Percentiles rank a stretch among this genome's conserved stretches.
Conservation (phyloP, 2,329 filamentous ascomycete species). For the Apiospora saccharicola region DNA sequence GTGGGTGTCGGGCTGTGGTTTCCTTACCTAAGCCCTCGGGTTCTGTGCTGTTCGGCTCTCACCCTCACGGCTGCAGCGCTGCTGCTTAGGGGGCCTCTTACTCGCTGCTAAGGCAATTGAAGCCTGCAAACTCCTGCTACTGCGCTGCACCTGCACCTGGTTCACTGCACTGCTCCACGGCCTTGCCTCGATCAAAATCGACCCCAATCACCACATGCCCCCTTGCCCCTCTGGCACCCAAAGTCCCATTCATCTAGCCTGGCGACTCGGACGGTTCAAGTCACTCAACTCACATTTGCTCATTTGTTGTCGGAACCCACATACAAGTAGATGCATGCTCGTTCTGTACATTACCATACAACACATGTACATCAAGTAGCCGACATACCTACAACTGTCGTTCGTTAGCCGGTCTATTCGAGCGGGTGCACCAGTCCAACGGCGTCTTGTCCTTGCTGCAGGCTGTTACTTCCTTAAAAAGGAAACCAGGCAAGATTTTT, state of each 20-base stretch:
- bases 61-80: not conserved
- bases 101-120: not conserved
- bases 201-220: not conserved
- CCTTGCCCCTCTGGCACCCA: not conserved
- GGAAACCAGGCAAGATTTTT: slow-evolving; percentile 4
- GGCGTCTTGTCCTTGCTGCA: not conserved
- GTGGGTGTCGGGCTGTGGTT: not conserved
- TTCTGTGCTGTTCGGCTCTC: too few species aligned
- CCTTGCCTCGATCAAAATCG: slow-evolving; percentile 6
- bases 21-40: not conserved
- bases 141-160: not conserved
- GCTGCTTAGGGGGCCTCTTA: not conserved
- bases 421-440: slow-evolving; percentile 10
- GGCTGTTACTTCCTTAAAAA: not conserved
- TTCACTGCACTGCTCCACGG: slow-evolving; percentile 6
- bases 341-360: not conserved
- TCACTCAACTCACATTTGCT: not conserved
- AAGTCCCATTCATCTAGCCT: not conserved
- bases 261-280: slow-evolving; percentile 4
- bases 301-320: not conserved
- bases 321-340: not conserved
- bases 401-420: not conserved
- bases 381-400: not conserved
- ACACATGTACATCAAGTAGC: not conserved
- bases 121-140: not conserved